Evolutionary conservation across 768 basidiomycete genomes (phyloP).

Genomic region (Leucocoprinus leucothites): DNA sequence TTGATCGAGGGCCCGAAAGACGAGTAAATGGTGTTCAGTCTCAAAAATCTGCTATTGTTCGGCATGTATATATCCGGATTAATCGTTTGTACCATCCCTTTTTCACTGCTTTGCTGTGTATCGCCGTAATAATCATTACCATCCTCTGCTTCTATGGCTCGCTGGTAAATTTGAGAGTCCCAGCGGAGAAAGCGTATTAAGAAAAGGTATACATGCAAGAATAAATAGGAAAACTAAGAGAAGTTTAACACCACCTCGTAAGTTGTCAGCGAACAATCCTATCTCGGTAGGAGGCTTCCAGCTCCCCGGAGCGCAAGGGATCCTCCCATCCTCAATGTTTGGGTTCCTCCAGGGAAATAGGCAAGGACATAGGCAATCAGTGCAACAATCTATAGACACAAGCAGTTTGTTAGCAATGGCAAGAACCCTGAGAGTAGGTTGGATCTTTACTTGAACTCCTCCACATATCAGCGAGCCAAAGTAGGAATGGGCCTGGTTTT

Average conservation of each 20-base stretch:
- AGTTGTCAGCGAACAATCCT: conserved; percentile 21
- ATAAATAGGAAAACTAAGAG: conserved; percentile 9
- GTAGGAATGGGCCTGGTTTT: conserved; percentile 70
- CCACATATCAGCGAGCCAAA: conserved; percentile 83
- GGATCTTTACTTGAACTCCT: conserved; percentile 61
- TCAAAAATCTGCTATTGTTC: no score
- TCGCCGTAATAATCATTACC: background rate
- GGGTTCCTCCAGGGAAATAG: conserved; percentile 91
- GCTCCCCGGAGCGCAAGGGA: conserved; percentile 83
- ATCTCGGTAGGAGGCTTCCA: conserved; percentile 78
- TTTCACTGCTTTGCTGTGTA: conserved; percentile 2
- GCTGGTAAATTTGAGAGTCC: background rate
- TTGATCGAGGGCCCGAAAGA: conserved; percentile 2
- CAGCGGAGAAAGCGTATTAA: background rate
- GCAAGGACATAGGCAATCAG: conserved; percentile 88
- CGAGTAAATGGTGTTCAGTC: background rate
- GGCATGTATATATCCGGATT: background rate
- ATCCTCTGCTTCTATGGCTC: background rate
- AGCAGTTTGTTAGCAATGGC: background rate
- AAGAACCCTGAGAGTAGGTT: no score
- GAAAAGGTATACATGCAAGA: conserved; percentile 1
- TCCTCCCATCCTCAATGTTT: conserved; percentile 77
- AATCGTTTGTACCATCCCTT: background rate
- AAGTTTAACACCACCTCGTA: background rate
- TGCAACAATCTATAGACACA: conserved; percentile 59